A percentile compares a stretch with the other conserved stretches of the same genome.
Conservation (phyloP, 768 basidiomycete species). For the Panaeolus papilionaceus region DNA sequence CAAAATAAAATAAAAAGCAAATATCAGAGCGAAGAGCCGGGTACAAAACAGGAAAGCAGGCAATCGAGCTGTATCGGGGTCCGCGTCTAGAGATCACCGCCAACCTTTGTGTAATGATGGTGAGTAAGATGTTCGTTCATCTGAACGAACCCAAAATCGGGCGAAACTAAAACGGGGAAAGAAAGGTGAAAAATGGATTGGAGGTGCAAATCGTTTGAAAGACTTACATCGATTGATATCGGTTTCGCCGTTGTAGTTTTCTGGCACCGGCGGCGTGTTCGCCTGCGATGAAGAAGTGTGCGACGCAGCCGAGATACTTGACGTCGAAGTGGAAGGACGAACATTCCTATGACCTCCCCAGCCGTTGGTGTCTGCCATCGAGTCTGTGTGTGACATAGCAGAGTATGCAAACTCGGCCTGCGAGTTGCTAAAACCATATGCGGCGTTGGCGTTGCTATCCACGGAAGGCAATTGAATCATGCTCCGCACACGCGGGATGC, state of each 20-base stretch:
- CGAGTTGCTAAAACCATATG: constrained; percentile 65
- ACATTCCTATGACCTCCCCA: constrained; percentile 57
- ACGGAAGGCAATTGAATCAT: constrained; percentile 84
- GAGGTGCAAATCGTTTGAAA: constrained; percentile 1
- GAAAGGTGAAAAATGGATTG: constrained; percentile 16
- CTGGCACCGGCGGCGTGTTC: constrained; percentile 79
- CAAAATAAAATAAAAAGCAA: constrained; percentile 24
- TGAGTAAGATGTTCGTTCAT: constrained; percentile 80
- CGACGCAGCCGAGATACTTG: constrained; percentile 77
- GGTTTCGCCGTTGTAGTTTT: constrained; percentile 69
- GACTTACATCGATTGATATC: constrained; percentile 87
- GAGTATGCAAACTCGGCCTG: constrained; percentile 87
- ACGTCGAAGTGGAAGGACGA: constrained; percentile 80
- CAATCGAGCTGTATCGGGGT: constrained; percentile 12
- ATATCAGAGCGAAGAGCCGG: constrained; percentile 22
- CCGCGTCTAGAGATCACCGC: constrained; percentile 52
- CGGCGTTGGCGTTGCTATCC: constrained; percentile 41
- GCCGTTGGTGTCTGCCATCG: constrained; percentile 51
- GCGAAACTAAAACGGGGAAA: constrained; percentile 62
- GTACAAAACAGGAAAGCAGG: constrained; percentile 13
- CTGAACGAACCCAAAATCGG: constrained; percentile 84
- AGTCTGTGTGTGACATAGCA: constrained; percentile 56
- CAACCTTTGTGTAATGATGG: constrained; percentile 65
- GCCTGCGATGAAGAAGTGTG: constrained; percentile 83
- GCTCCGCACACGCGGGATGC: constrained; percentile 77